Conservation (phyloP, 2,329 filamentous ascomycete genomes). For the Trichoderma koningii region DNA sequence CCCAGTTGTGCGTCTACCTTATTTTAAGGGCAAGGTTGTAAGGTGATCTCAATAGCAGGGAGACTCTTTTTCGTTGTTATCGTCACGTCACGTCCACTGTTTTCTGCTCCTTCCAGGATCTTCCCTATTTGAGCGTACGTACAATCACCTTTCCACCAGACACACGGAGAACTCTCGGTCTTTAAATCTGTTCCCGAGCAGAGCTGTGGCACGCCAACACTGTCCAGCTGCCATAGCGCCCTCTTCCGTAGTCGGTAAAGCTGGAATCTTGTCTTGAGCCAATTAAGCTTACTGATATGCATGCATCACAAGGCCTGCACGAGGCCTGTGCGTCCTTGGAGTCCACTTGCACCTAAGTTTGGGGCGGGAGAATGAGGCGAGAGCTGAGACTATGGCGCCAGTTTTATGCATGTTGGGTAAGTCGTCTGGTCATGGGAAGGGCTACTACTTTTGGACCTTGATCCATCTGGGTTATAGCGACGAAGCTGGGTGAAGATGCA, state of each 20-base stretch:
- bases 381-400: background rate
- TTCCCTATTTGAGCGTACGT: too few relatives aligned
- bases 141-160: background rate
- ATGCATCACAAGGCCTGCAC: conserved; percentile 10
- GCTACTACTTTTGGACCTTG: too few relatives aligned
- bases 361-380: background rate
- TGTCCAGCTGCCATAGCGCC: background rate
- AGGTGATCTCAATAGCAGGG: too few relatives aligned
- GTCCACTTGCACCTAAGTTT: too few relatives aligned
- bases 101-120: too few relatives aligned
- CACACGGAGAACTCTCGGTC: conserved; percentile 11
- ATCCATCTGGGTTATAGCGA: too few relatives aligned
- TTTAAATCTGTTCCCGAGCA: conserved; percentile 16
- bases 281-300: conserved; percentile 19
- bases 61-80: background rate
- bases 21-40: too few relatives aligned
- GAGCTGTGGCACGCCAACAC: background rate
- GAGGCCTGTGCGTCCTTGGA: background rate
- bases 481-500: too few relatives aligned
- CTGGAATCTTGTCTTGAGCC: background rate
- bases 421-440: too few relatives aligned
- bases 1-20: background rate
- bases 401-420: too few relatives aligned
- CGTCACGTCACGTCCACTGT: background rate
- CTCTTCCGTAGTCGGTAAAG: background rate